Evolutionary conservation across 2,329 filamentous ascomycete species (phyloP).

Genomic region (Xylaria polymorpha): DNA sequence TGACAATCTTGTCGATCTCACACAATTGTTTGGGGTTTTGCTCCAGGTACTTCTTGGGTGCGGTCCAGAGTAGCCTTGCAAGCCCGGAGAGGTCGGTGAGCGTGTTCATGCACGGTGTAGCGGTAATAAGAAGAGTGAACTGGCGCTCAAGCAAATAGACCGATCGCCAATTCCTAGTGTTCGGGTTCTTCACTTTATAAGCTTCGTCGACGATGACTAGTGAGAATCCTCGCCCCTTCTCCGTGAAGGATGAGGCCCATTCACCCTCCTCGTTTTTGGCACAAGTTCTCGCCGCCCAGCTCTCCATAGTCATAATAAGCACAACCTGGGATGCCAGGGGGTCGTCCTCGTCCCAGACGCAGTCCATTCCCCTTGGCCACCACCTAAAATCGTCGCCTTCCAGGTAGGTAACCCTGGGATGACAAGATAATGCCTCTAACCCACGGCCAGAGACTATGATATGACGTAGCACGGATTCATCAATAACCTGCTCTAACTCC

Average conservation of each 20-base stretch:
- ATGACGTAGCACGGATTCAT: slow-evolving; percentile 11
- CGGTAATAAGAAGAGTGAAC: slow-evolving; percentile 48
- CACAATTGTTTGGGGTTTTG: slow-evolving; percentile 9
- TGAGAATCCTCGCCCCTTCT: slow-evolving; percentile 42
- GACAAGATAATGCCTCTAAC: neutral
- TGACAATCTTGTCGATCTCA: slow-evolving; percentile 16
- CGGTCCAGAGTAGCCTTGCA: slow-evolving; percentile 43
- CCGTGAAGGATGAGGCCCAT: slow-evolving; percentile 41
- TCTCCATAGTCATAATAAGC: slow-evolving; percentile 46
- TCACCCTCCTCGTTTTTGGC: neutral
- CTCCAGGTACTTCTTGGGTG: slow-evolving; percentile 36
- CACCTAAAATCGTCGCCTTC: slow-evolving; percentile 21
- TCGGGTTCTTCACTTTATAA: slow-evolving; percentile 45
- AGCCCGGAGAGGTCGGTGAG: slow-evolving; percentile 45
- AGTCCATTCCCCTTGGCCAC: slow-evolving; percentile 39
- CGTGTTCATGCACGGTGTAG: slow-evolving; percentile 47
- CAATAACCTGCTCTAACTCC: slow-evolving; percentile 40
- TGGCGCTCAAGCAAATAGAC: slow-evolving; percentile 43
- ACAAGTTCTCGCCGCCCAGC: slow-evolving; percentile 43
- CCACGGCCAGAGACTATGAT: slow-evolving; percentile 40
- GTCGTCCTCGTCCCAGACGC: slow-evolving; percentile 45
- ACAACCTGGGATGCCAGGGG: slow-evolving; percentile 39
- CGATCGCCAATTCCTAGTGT: slow-evolving; percentile 44
- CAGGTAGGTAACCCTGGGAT: slow-evolving; percentile 29
- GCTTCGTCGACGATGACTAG: slow-evolving; percentile 49